phyloP scores from a whole-genome alignment of 805 yeast genomes.

The Candida hispaniensis region DNA sequence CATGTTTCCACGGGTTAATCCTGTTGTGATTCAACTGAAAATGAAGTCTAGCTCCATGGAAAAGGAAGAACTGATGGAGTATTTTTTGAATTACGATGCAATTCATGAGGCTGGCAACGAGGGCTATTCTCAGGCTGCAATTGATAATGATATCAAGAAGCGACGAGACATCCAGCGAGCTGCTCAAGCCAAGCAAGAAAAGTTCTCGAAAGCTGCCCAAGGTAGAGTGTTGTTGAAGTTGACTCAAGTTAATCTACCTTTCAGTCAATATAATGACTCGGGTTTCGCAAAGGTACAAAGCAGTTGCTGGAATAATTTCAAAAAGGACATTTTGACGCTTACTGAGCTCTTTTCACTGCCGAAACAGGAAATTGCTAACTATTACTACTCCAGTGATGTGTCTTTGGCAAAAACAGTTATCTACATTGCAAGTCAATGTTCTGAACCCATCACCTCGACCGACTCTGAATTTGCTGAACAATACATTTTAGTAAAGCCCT shows the following conservation, averaged over 20 bases:
- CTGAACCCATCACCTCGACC: no score
- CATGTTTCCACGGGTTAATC: constrained; percentile 10
- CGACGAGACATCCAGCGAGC: no score
- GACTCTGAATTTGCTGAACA: constrained; percentile 1
- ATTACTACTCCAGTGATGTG: constrained; percentile 9
- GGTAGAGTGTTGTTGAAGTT: no score
- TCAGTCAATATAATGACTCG: no score
- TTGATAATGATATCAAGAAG: no score
- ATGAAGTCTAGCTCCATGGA: constrained; percentile 7
- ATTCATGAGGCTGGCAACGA: constrained; percentile 12
- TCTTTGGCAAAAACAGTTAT: constrained; percentile 6
- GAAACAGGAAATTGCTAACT: constrained; percentile 8
- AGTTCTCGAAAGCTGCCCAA: no score
- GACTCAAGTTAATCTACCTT: no score
- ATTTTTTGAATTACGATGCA: constrained; percentile 10
- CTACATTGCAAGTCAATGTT: no score
- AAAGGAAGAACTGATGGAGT: constrained; percentile 6
- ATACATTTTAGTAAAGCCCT: constrained; percentile 4
- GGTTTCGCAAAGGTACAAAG: no score
- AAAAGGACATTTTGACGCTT: constrained; percentile 1
- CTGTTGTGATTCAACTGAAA: constrained; percentile 5
- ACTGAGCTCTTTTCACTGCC: constrained; percentile 1
- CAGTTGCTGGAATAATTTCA: constrained; percentile 15
- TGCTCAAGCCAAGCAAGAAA: no score
- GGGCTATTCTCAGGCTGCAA: no score